Evolutionary conservation across 1,139 yeast genomes (phyloP), one percentile per base, ranked within the genome.

Genomic region (Suhomyces kunorum): DNA sequence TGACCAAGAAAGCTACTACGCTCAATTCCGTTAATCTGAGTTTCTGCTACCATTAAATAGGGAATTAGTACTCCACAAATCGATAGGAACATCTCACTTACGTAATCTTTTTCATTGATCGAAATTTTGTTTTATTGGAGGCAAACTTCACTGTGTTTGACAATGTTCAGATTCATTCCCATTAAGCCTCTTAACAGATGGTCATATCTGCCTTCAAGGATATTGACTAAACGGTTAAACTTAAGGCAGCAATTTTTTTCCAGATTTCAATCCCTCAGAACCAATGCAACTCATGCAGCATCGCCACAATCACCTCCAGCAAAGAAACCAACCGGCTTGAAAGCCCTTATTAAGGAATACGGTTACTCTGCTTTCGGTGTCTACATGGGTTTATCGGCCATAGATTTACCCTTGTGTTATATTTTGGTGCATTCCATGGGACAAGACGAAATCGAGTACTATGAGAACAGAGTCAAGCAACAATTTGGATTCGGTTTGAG

Each of bases 341-440:
- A 80, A 60, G 84, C 79, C 6, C 69, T 92, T 48, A 76, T 87
- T 61, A 83, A 85, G 55, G 85, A 86, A 58, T 92, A 92, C 60
- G 99, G 99, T 1, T 87, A 83, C 68, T 80, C 95, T 6, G 98
- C 96, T 0, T 66, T 92, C 15, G 96, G 88, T 11, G 89, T 92
- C 0, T 92, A 92, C 57, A 56, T 88, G 27, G 83, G 77, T 0
- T 61, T 92, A 14, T 74, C 87, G 2, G 70, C 74, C 19, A 61
- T 92, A 30, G 98, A 92, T 58, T 71, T 87, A 49, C 98, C 98
- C 1, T 50, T 89, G 4, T 87, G 95, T 59, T 92, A 83, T 57
- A 53, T 85, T 15, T 56, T 87, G 34, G 98, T 92, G 11, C 97
- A 89, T 58, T 79, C 90, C 0, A 66, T 85, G 54, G 98, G 98